Conservation (phyloP, 106 monocot genomes). For the Vanilla planifolia region DNA sequence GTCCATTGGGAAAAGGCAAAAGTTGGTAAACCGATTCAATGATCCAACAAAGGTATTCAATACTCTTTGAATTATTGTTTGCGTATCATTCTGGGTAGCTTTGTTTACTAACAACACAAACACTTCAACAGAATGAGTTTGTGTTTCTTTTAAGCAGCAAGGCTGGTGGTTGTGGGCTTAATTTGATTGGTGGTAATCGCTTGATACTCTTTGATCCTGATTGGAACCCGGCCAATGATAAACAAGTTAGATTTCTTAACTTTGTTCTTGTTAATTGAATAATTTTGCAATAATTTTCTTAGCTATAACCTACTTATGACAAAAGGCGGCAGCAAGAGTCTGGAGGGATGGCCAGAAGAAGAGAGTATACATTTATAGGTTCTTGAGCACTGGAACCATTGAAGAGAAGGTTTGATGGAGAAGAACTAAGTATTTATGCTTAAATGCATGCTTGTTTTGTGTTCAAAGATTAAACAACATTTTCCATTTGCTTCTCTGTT, state of each 20-base stretch:
- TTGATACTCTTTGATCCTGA: conserved; percentile 99
- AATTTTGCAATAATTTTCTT: background rate
- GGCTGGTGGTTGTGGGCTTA: conserved; percentile 99
- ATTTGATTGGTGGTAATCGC: conserved; percentile 96
- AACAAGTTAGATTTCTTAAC: conserved; percentile 43
- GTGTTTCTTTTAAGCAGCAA: conserved; percentile 98
- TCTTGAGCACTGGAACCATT: conserved; percentile 91
- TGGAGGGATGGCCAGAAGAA: conserved; percentile 99
- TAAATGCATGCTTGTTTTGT: background rate
- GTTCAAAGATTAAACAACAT: background rate
- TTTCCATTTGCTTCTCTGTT: background rate
- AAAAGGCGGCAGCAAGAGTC: conserved; percentile 93
- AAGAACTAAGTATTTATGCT: background rate
- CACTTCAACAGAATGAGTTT: conserved; percentile 80
- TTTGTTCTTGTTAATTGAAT: background rate
- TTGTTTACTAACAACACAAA: background rate
- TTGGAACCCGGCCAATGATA: conserved; percentile 99
- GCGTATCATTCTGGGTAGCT: background rate
- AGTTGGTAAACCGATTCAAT: conserved; percentile 91
- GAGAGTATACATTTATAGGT: conserved; percentile 90
- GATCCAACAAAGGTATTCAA: conserved; percentile 84
- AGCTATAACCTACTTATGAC: no score
- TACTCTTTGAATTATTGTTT: background rate
- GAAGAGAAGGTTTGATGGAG: conserved; percentile 83
- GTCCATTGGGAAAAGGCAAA: conserved; percentile 95